These are phyloP conservation scores for Populus davidiana DNA, from an alignment of 345 rosid species.

Conservation along the genomic window DNA sequence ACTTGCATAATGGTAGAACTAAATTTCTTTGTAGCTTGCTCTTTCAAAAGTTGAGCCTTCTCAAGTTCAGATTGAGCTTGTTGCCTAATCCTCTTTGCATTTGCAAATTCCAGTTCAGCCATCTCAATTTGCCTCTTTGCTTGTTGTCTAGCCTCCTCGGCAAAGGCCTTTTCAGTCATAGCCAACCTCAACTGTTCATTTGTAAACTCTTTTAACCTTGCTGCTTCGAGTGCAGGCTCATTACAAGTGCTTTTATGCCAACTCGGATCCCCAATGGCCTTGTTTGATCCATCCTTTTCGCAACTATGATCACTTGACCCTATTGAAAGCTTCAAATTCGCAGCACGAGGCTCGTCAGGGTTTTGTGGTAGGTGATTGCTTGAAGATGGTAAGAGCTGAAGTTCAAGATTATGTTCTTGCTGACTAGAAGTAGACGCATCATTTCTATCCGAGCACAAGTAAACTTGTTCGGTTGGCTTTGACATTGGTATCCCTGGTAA, in stretches of 20 bases:
- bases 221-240: constrained; percentile 28
- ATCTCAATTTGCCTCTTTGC: constrained; percentile 72
- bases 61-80: constrained; percentile 67
- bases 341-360: constrained; percentile 27
- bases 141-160: constrained; percentile 65
- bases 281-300: constrained; percentile 5
- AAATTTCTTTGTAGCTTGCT: constrained; percentile 65
- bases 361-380: constrained; percentile 25
- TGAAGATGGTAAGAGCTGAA: constrained; percentile 60
- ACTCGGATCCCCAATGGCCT: constrained; percentile 5
- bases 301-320: constrained; percentile 31
- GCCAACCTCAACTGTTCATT: constrained; percentile 54
- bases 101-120: constrained; percentile 66
- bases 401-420: constrained; percentile 56
- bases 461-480: constrained; percentile 20
- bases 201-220: constrained; percentile 46
- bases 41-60: constrained; percentile 60
- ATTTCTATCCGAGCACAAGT: constrained; percentile 20
- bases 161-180: constrained; percentile 59
- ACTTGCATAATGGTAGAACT: constrained; percentile 60
- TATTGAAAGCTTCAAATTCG: constrained; percentile 66
- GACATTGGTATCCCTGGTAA: constrained; percentile 24
- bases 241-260: constrained; percentile 7
- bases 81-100: constrained; percentile 71
- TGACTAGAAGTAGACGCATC: constrained; percentile 22